A percentile compares a stretch with the other conserved stretches of the same genome.
These are phyloP conservation scores for Vitis riparia DNA, from an alignment of 164 flowering plant species.

Conservation along the genomic window DNA sequence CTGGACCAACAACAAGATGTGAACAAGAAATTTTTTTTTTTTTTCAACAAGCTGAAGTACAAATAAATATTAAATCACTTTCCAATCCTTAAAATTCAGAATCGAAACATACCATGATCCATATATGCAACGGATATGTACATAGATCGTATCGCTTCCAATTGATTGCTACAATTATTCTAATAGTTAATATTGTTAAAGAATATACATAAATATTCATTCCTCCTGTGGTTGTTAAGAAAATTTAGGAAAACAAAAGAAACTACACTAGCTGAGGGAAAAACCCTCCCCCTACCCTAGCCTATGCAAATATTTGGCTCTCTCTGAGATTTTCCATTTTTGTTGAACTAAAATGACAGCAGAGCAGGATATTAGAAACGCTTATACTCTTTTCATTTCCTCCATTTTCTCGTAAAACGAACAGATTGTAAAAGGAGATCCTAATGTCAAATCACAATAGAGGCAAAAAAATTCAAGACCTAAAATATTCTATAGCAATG, in stretches of 20 bases:
- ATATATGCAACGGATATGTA: conserved; percentile 85
- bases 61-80: not conserved
- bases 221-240: no score
- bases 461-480: not conserved
- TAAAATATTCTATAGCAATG: not conserved
- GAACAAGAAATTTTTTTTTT: not conserved
- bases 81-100: not conserved
- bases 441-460: not conserved
- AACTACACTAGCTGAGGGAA: no score
- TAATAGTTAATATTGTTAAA: conserved; percentile 33
- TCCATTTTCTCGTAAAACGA: not conserved
- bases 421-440: not conserved
- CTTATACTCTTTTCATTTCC: not conserved
- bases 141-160: conserved; percentile 86
- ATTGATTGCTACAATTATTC: conserved; percentile 80
- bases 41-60: not conserved
- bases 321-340: no score
- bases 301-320: no score
- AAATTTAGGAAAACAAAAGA: not conserved
- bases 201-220: conserved; percentile 15
- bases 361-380: no score
- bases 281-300: no score
- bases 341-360: no score
- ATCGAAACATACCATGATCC: conserved; percentile 78
- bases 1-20: conserved; percentile 31